Evolutionary conservation across 1,284 basidiomycete genomes (phyloP), one percentile per base, ranked within the genome.

Genomic region (Austroboletus niveus): DNA sequence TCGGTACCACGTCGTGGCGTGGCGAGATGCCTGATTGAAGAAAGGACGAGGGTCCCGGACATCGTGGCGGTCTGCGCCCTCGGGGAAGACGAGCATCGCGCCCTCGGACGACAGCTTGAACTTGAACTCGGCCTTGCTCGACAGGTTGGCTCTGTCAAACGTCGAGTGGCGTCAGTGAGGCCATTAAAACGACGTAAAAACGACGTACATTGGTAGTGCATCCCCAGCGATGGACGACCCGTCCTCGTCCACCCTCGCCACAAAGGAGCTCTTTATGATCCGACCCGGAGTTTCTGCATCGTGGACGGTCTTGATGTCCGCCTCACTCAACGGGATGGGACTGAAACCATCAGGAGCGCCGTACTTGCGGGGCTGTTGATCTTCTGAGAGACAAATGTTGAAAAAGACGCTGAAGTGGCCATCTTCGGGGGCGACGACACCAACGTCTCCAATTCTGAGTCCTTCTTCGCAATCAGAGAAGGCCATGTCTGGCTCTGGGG

Each of bases 341-440:
- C 1, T 45, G n/a, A 64, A 64, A 9, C 49, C 54, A 2, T 54
- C 48, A 0, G 63, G 66, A 12, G 66, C 57, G 30, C 66, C 61
- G 1, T 27, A 15, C 22, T 36, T 20, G 44, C 67, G 55, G 8
- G 62, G 55, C 5, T 17, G 51, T 11, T 60, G 45, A 40, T 53
- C 53, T 40, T 49, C 52, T 9, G 65, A 52, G 4, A 62, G 46
- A 36, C 61, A 65, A 12, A 72, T 57, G 43, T 70, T 72, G 59
- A 72, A 70, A 12, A 72, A 58, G 6, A 64, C 57, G 30, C 64
- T 61, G 27, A 72, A 71, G 5, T 46, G 53, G 24, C 70, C 71
- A 38, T 63, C 50, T 9, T 55, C 47, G 12, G 63, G 65, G 9
- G 60, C 48, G 15, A 64, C 59, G 11, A 64, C 59, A 15, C 60